Evolutionary conservation across 2,329 filamentous ascomycete genomes (phyloP), one percentile per base, ranked within the genome.

Genomic region (Colletotrichum acutatum): DNA sequence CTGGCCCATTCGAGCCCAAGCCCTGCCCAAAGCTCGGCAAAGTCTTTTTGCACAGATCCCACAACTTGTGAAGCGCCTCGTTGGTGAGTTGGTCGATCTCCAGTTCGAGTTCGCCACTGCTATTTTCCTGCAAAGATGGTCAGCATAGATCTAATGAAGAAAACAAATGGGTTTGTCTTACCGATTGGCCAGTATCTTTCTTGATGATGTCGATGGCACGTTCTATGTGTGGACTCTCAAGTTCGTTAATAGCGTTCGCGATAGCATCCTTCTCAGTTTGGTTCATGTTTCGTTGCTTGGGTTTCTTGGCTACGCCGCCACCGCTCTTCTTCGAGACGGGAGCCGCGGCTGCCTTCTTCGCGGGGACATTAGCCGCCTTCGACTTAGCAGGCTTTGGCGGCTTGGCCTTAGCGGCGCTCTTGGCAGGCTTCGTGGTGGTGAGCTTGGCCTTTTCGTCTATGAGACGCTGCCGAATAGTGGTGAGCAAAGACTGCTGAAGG

Each of bases 241-340:
- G 90, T 74, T 92, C 92, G 77, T 92, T 93, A 75, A 98, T 97
- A 16, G 94, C 93, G 71, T 93, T 92, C 1, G 95, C 96, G 71
- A 99, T 97, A 76, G 95, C 90, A 71, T 97, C 94, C 86, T 98
- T 98, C 83, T 99, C 95, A 4, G 92, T 88, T 72, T 90, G 92
- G 57, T 95, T 90, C 78, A 94, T 90, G 66, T 89, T 88, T n/a
- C 88, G 85, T 78, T 90, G 91, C 74, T 86, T 88, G 14, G 68
- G 26, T 79, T 82, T 85, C 78, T 84, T 85, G 6, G 79, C 67
- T 0, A 82, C 79, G 78, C 89, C 88, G 80, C 90, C 86, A 71
- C 80, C 78, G 61, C 64, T 70, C 76, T 82, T 82, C 77, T 80
- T 82, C 3, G 80, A 68, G 0, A 80, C 74, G 4, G 79, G 79